phyloP scores from a whole-genome alignment of 106 monocot species.

The Alisma plantagoaquatica region DNA sequence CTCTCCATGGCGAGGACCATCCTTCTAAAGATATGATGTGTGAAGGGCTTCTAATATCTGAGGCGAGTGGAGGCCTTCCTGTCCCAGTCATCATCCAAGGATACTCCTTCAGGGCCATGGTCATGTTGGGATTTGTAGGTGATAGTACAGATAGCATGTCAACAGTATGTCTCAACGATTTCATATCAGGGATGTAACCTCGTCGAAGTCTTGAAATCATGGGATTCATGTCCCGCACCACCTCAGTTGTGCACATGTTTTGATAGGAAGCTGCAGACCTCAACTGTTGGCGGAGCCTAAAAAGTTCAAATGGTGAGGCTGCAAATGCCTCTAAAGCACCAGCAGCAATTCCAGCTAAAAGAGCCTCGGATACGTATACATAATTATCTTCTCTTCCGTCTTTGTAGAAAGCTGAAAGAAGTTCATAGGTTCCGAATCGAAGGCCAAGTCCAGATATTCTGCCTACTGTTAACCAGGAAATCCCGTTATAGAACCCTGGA shows the following conservation, averaged over 20 bases:
- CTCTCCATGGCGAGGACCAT: slow-evolving; percentile 69
- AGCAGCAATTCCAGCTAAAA: slow-evolving; percentile 74
- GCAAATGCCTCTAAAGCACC: slow-evolving; percentile 57
- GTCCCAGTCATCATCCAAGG: slow-evolving; percentile 98
- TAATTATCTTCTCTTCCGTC: slow-evolving; percentile 96
- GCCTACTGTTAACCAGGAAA: not conserved
- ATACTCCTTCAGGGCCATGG: slow-evolving; percentile 45
- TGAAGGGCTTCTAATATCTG: slow-evolving; percentile 49
- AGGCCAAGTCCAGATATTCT: not conserved
- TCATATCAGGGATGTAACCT: slow-evolving; percentile 47
- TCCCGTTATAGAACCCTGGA: not conserved
- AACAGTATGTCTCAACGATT: slow-evolving; percentile 42
- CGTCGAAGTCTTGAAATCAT: slow-evolving; percentile 50
- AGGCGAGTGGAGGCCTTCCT: slow-evolving; percentile 74
- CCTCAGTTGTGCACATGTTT: slow-evolving; percentile 11
- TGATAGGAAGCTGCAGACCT: slow-evolving; percentile 31
- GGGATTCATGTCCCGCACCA: slow-evolving; percentile 15
- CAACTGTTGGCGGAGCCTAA: slow-evolving; percentile 71
- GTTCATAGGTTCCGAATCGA: not conserved
- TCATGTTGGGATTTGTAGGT: slow-evolving; percentile 30
- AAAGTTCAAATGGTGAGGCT: slow-evolving; percentile 84
- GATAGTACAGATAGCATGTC: slow-evolving; percentile 53
- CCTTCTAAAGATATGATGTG: slow-evolving; percentile 71
- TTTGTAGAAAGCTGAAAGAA: slow-evolving; percentile 12
- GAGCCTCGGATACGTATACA: slow-evolving; percentile 76